phyloP scores from a whole-genome alignment of 768 basidiomycete genomes.

The Tricholoma sp. region DNA sequence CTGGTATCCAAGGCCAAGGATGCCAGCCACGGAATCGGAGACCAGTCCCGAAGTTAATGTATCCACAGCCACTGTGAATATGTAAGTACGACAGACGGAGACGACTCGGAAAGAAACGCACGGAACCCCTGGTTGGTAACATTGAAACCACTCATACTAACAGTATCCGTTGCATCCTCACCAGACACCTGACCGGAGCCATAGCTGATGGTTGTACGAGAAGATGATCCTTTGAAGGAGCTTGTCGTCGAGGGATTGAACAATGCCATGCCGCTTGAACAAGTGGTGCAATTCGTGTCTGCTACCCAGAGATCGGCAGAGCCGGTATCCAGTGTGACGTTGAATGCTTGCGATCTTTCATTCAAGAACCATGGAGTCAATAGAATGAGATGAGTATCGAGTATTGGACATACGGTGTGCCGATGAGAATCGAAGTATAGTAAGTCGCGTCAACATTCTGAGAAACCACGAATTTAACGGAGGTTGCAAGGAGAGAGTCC shows the following conservation, averaged over 20 bases:
- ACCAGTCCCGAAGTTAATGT: conserved; percentile 29
- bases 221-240: background rate
- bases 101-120: conserved; percentile 22
- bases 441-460: conserved; percentile 56
- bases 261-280: background rate
- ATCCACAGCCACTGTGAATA: background rate
- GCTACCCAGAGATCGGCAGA: conserved; percentile 91
- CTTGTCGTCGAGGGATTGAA: background rate
- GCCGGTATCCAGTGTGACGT: conserved; percentile 87
- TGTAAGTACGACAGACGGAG: background rate
- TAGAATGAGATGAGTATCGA: background rate
- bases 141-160: conserved; percentile 60
- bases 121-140: conserved; percentile 50
- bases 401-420: conserved; percentile 49
- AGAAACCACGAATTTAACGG: background rate
- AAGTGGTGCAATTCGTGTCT: conserved; percentile 32
- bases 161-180: conserved; percentile 50
- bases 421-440: conserved; percentile 47
- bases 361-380: background rate
- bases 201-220: conserved; percentile 40
- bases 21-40: conserved; percentile 52
- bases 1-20: conserved; percentile 72
- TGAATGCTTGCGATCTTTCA: conserved; percentile 58
- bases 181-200: conserved; percentile 70
- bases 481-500: background rate